Evolutionary conservation across 1,284 basidiomycete species (phyloP), one percentile per base, ranked within the genome.

Genomic region (Naganishia cerealis): DNA sequence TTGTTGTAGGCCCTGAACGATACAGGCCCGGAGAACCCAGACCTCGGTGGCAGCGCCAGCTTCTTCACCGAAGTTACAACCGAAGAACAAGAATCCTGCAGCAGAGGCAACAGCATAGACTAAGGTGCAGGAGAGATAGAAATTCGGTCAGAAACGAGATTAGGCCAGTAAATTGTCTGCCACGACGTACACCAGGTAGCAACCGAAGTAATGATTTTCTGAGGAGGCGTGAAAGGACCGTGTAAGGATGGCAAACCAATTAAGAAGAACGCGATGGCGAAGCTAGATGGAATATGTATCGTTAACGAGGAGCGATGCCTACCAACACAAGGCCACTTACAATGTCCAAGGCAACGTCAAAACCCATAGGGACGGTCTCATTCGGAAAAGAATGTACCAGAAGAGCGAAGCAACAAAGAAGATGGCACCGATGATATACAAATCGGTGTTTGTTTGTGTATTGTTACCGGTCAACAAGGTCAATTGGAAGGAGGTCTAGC

Each of bases 41-140:
- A 93, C 87, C 79, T 95, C 91, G 2, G 92, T 93, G 0, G 91
- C 90, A 65, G 92, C 91, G 75, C 92, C 90, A 39, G 92, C 92
- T 85, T 94, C 92, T 82, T 95, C 92, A 81, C 92, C 92, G 78
- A 94, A 95, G 81, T 95, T 95, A 72, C 94, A 85, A 78, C 92
- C 92, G 76, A 95, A 95, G 86, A 92, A 94, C 68, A 88, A 82
- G 84, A 94, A 95, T 21, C 90, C 88, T 46, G 90, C 92, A 10
- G 92, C 88, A 38, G 92, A 94, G 15, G 90, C 92, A 58, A 91
- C 81, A 55, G 92, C 92, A 81, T 95, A 95, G 63, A 84, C 86
- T 62, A 24, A 33, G 15, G 43, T 57, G 8, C n/a, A 12, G n/a
- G 24, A 3, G 16, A n/a, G 21, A 54, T 24, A 21, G 9, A 12